Conservation (phyloP, 805 yeast species). For the Candida boidinii region DNA sequence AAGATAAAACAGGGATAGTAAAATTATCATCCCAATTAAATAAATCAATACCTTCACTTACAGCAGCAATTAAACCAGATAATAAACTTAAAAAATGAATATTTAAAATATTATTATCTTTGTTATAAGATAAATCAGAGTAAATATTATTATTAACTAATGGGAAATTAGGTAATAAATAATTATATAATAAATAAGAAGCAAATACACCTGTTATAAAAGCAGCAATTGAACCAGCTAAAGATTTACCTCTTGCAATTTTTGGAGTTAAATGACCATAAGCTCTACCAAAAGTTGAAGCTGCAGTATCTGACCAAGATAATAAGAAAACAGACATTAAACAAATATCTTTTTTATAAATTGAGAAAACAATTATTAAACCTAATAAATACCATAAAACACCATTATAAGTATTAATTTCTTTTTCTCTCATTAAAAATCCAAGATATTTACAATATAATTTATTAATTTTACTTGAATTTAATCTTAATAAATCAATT, state of each 20-base stretch:
- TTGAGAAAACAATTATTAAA: slow-evolving; percentile 54
- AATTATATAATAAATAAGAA: slow-evolving; percentile 64
- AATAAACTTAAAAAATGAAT: slow-evolving; percentile 45
- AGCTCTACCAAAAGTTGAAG: slow-evolving; percentile 84
- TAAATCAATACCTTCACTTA: slow-evolving; percentile 77
- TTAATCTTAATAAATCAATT: slow-evolving; percentile 63
- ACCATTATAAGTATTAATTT: slow-evolving; percentile 68
- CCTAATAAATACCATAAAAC: slow-evolving; percentile 85
- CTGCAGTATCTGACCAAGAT: slow-evolving; percentile 98
- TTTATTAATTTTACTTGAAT: slow-evolving; percentile 51
- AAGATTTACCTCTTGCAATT: slow-evolving; percentile 63
- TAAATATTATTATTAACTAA: slow-evolving; percentile 38
- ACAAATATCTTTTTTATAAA: slow-evolving; percentile 74
- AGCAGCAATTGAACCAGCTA: slow-evolving; percentile 90
- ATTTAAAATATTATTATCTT: slow-evolving; percentile 48
- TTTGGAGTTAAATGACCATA: slow-evolving; percentile 82
- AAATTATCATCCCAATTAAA: slow-evolving; percentile 83
- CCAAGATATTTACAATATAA: slow-evolving; percentile 64
- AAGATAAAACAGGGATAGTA: slow-evolving; percentile 85
- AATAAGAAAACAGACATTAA: slow-evolving; percentile 69
- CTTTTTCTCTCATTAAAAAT: slow-evolving; percentile 77
- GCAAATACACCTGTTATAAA: slow-evolving; percentile 60
- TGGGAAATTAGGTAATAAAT: slow-evolving; percentile 57
- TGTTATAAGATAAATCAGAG: slow-evolving; percentile 60
- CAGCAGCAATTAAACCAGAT: slow-evolving; percentile 76